These are phyloP conservation scores for Eimeria mitis DNA, from an alignment of 169 alveolate species.

Conservation along the genomic window DNA sequence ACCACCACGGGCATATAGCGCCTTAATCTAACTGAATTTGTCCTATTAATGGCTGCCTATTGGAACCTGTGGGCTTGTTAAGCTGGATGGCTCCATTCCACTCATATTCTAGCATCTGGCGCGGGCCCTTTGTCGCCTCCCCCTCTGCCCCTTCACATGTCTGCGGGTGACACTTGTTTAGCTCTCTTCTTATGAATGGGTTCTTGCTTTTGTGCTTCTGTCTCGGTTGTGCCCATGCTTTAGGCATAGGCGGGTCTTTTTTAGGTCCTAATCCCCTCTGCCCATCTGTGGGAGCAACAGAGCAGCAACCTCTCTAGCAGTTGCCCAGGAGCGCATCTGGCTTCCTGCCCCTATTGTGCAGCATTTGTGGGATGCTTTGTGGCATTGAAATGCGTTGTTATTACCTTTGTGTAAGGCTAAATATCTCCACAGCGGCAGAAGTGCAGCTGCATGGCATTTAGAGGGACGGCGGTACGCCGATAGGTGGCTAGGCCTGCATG, in stretches of 20 bases:
- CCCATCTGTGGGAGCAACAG: slow-evolving; percentile 37
- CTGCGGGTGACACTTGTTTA: slow-evolving; percentile 46
- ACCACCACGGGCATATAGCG: slow-evolving; percentile 16
- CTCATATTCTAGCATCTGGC: slow-evolving; percentile 42
- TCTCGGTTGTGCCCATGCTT: slow-evolving; percentile 15
- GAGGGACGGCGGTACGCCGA: not conserved
- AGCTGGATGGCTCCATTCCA: slow-evolving; percentile 16
- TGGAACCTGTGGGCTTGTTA: slow-evolving; percentile 35
- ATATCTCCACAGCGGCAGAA: slow-evolving; percentile 10
- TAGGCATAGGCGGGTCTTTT: slow-evolving; percentile 17
- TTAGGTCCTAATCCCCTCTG: slow-evolving; percentile 11
- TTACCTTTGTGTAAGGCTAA: not conserved
- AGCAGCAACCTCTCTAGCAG: slow-evolving; percentile 51
- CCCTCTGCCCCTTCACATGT: slow-evolving; percentile 79
- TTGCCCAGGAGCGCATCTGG: slow-evolving; percentile 31
- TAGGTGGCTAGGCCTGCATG: not conserved
- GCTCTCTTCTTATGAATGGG: slow-evolving; percentile 13
- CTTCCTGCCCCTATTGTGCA: slow-evolving; percentile 31
- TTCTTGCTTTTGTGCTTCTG: slow-evolving; percentile 54
- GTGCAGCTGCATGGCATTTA: slow-evolving; percentile 10
- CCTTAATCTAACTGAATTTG: not conserved
- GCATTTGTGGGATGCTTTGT: slow-evolving; percentile 26
- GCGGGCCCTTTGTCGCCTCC: slow-evolving; percentile 68
- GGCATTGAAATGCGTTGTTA: slow-evolving; percentile 26
- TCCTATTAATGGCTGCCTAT: not conserved